A percentile compares a stretch with the other conserved stretches of the same genome.
Conservation (phyloP, 1,284 basidiomycete genomes). For the Marasmius fiardii region DNA sequence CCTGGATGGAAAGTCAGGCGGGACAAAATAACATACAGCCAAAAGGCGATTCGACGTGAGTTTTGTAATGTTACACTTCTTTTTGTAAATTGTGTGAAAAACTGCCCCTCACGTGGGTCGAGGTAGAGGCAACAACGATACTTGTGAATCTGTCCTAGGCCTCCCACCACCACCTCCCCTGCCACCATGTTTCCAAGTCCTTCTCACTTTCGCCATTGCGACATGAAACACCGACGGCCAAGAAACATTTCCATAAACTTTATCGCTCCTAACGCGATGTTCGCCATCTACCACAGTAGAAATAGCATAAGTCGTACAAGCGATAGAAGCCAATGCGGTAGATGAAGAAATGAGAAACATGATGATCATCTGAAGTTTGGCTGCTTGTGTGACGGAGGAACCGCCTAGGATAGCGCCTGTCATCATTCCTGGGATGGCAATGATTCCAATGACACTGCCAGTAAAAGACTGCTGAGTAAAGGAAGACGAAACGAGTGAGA, state of each 20-base stretch:
- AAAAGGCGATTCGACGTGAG: no score
- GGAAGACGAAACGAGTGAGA: slow-evolving; percentile 2
- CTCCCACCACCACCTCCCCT: neutral
- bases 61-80: no score
- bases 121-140: neutral
- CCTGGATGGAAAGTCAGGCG: no score
- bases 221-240: neutral
- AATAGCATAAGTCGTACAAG: slow-evolving; percentile 59
- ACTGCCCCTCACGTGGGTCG: no score
- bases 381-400: slow-evolving; percentile 79
- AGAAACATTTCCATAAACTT: slow-evolving; percentile 40
- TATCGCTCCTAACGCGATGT: slow-evolving; percentile 69
- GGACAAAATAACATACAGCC: no score
- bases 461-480: neutral
- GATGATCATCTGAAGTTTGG: slow-evolving; percentile 84
- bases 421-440: slow-evolving; percentile 82
- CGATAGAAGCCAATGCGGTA: slow-evolving; percentile 65
- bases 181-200: neutral
- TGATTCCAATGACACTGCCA: slow-evolving; percentile 74
- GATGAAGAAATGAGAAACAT: slow-evolving; percentile 88
- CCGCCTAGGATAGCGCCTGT: slow-evolving; percentile 87
- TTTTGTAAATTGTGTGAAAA: no score
- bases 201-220: neutral
- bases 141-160: neutral
- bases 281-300: slow-evolving; percentile 62